A percentile compares a stretch with the other conserved stretches of the same genome.
These are phyloP conservation scores for Cadophora sp. DNA, from an alignment of 2,329 filamentous ascomycete species.

Conservation along the genomic window DNA sequence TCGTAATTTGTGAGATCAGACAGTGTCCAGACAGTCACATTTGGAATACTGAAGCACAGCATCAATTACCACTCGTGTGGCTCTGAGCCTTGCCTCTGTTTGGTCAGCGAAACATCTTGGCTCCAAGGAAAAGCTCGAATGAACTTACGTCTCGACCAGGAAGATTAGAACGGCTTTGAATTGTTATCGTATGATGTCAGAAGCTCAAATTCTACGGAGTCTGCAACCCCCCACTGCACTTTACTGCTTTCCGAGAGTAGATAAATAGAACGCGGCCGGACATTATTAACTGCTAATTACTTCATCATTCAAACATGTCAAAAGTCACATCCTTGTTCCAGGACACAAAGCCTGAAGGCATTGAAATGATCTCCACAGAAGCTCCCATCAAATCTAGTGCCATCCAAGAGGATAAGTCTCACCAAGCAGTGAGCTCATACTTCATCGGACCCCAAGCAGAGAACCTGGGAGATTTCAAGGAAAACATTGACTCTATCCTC, in stretches of 20 bases:
- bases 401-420: conserved; percentile 13
- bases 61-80: too few relatives aligned
- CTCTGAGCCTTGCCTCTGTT: too few relatives aligned
- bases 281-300: neutral
- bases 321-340: neutral
- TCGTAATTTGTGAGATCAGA: too few relatives aligned
- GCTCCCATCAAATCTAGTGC: neutral
- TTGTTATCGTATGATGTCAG: neutral
- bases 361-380: neutral
- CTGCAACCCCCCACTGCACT: neutral
- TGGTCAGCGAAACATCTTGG: too few relatives aligned
- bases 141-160: neutral
- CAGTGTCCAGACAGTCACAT: too few relatives aligned
- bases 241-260: neutral
- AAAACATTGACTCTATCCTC: conserved; percentile 15
- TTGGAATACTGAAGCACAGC: too few relatives aligned
- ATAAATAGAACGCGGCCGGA: neutral
- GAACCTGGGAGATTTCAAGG: conserved; percentile 15
- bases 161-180: neutral
- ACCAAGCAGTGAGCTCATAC: conserved; percentile 18
- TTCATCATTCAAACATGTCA: neutral
- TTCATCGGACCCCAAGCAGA: conserved; percentile 22
- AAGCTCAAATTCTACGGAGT: neutral
- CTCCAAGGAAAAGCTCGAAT: neutral
- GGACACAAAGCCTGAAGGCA: neutral